Conservation (phyloP, 495 filamentous ascomycete genomes). For the Penicillium nucicola region DNA sequence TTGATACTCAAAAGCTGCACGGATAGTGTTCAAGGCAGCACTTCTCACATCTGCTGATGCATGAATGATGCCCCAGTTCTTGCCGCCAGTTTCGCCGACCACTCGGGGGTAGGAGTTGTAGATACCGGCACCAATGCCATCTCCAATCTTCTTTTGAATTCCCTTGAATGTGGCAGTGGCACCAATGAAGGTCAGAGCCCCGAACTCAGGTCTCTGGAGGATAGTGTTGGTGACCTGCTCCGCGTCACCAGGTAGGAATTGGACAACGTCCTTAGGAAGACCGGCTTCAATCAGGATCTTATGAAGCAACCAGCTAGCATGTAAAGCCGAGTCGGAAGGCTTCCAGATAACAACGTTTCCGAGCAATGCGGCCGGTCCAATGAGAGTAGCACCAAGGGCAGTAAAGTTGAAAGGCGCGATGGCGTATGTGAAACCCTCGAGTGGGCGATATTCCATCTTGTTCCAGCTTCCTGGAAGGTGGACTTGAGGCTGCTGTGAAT, state of each 20-base stretch:
- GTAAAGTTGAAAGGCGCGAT: conserved; percentile 56
- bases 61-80: conserved; percentile 85
- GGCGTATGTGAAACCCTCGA: conserved; percentile 64
- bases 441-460: conserved; percentile 69
- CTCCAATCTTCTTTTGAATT: conserved; percentile 68
- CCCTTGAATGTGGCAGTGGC: conserved; percentile 73
- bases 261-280: conserved; percentile 72
- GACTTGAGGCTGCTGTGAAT: conserved; percentile 66
- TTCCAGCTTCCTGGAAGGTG: conserved; percentile 61
- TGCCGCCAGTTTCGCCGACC: conserved; percentile 82
- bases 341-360: conserved; percentile 89
- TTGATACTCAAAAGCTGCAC: conserved; percentile 84
- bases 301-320: conserved; percentile 71
- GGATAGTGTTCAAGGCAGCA: conserved; percentile 72
- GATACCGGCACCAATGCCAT: conserved; percentile 60
- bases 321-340: conserved; percentile 73
- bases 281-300: conserved; percentile 80
- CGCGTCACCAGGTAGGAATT: conserved; percentile 77
- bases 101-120: conserved; percentile 75
- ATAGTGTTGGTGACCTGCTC: conserved; percentile 67
- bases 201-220: conserved; percentile 65
- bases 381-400: conserved; percentile 77
- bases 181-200: conserved; percentile 76
- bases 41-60: conserved; percentile 68
- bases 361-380: conserved; percentile 69